phyloP scores from a whole-genome alignment of 306 rosid genomes.

The Astragalus membranaceus region DNA sequence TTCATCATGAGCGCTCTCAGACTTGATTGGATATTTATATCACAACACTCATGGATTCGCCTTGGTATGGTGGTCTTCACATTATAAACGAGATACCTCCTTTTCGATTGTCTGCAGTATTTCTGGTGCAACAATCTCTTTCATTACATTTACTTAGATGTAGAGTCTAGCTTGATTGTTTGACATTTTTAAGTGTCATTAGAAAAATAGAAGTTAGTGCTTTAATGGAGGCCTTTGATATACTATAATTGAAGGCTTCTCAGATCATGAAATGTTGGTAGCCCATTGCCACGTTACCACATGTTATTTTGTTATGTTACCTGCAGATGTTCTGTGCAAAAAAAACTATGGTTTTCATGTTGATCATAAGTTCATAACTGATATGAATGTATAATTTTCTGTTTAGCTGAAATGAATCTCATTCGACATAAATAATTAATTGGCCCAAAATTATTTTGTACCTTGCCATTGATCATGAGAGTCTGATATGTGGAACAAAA shows the following conservation, averaged over 20 bases:
- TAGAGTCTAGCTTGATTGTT: background rate
- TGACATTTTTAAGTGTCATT: background rate
- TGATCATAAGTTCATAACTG: background rate
- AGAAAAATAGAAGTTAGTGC: background rate
- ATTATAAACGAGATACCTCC: background rate
- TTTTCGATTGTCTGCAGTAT: background rate
- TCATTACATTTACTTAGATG: background rate
- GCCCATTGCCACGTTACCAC: background rate
- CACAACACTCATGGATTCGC: background rate
- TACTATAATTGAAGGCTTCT: background rate
- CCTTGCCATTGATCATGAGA: background rate
- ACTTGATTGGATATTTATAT: background rate
- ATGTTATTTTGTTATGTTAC: background rate
- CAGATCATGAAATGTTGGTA: background rate
- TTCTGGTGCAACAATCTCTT: background rate
- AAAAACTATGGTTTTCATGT: background rate
- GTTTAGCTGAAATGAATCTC: background rate
- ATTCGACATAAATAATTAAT: background rate
- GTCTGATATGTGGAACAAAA: conserved; percentile 11
- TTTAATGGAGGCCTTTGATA: background rate
- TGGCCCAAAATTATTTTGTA: background rate
- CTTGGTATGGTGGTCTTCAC: background rate
- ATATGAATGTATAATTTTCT: background rate
- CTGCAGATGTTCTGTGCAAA: conserved; percentile 1
- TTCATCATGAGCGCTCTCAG: background rate